A percentile compares a stretch with the other conserved stretches of the same genome.
Evolutionary conservation across 139 green algal genomes (phyloP).

Genomic region (Chlamydomonas incerta): DNA sequence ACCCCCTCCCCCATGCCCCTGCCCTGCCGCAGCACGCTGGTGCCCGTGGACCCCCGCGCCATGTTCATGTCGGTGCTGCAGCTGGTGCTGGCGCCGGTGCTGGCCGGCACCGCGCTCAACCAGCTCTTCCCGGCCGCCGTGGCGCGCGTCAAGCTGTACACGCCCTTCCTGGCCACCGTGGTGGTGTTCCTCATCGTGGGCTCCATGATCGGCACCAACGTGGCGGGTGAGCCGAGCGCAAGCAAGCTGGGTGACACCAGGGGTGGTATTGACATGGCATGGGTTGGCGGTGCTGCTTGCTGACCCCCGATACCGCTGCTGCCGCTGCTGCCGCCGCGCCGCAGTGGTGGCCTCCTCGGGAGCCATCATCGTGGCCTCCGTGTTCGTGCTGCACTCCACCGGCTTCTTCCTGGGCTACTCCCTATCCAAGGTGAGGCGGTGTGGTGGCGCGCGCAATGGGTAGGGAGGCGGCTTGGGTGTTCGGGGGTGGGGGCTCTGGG

Average conservation of each 20-base stretch:
- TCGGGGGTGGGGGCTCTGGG: no score
- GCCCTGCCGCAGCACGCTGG: constrained; percentile 51
- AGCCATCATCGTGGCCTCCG: constrained; percentile 50
- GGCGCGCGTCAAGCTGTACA: constrained; percentile 62
- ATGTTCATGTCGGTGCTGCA: constrained; percentile 72
- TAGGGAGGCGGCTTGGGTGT: no score
- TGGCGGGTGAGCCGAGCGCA: no score
- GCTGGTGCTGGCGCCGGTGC: constrained; percentile 70
- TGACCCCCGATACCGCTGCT: no score
- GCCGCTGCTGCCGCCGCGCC: no score
- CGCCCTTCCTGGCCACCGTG: constrained; percentile 63
- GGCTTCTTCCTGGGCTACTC: constrained; percentile 72
- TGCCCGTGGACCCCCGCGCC: constrained; percentile 63
- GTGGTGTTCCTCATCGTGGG: constrained; percentile 64
- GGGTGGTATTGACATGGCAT: no score
- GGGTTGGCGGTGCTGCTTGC: no score
- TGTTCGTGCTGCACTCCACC: constrained; percentile 62
- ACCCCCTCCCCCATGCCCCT: not conserved
- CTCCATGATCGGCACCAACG: constrained; percentile 66
- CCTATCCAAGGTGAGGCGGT: constrained; percentile 51
- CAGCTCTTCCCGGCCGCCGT: constrained; percentile 52
- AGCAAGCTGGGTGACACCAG: no score
- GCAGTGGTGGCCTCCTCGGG: constrained; percentile 44
- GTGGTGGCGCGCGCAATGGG: no score
- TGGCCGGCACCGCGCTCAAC: constrained; percentile 63